A percentile compares a stretch with the other conserved stretches of the same genome.
Evolutionary conservation across 2,329 filamentous ascomycete genomes (phyloP).

Genomic region (Cladobotryum mycophilum): DNA sequence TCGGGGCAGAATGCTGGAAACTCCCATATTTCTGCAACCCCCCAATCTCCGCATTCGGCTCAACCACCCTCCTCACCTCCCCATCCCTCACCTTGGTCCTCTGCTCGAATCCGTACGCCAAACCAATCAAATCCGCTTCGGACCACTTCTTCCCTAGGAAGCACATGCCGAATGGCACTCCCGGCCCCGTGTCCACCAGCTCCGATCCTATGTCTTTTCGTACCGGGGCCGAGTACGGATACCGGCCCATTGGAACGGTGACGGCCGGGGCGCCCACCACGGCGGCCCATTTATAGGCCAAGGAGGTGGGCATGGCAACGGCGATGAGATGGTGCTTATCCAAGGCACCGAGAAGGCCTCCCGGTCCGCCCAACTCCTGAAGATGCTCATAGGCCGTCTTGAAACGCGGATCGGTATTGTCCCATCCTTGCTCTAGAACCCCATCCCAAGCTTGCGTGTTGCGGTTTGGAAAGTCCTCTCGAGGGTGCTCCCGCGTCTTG

Average conservation of each 20-base stretch:
- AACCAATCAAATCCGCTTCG: slow-evolving; percentile 50
- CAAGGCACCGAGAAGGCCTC: slow-evolving; percentile 55
- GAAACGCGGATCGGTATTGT: slow-evolving; percentile 51
- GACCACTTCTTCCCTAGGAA: slow-evolving; percentile 54
- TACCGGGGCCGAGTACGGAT: slow-evolving; percentile 3
- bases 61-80: slow-evolving; percentile 6
- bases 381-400: slow-evolving; percentile 42
- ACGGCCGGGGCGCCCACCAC: slow-evolving; percentile 42
- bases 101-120: slow-evolving; percentile 63
- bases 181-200: slow-evolving; percentile 11
- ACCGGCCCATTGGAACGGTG: slow-evolving; percentile 42
- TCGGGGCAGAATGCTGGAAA: not conserved
- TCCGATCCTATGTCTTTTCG: not conserved
- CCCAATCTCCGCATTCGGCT: slow-evolving; percentile 5
- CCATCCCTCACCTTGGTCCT: slow-evolving; percentile 25
- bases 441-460: slow-evolving; percentile 53
- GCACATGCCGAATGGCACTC: slow-evolving; percentile 44
- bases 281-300: slow-evolving; percentile 16
- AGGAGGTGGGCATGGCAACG: slow-evolving; percentile 49
- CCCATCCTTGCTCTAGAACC: slow-evolving; percentile 42
- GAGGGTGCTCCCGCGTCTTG: slow-evolving; percentile 47
- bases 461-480: slow-evolving; percentile 56
- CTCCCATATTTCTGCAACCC: not conserved
- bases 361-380: slow-evolving; percentile 48
- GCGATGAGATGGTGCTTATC: slow-evolving; percentile 50